Percentiles rank a stretch among this genome's conserved stretches.
Evolutionary conservation across 805 yeast genomes (phyloP).

Genomic region (Kodamaea fukazawae): DNA sequence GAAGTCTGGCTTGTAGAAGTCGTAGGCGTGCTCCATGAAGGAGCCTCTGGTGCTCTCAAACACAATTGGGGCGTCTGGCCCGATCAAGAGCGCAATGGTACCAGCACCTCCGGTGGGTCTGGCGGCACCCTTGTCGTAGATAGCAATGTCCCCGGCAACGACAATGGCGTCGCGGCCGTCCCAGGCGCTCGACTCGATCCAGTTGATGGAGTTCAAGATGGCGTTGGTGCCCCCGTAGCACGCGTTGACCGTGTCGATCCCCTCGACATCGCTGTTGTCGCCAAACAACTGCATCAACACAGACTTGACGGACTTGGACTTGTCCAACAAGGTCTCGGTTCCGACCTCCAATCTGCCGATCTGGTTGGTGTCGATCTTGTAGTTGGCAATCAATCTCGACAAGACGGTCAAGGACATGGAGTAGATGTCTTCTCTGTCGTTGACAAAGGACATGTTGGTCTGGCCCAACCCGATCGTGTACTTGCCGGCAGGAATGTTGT

Average conservation of each 20-base stretch:
- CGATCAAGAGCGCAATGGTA: constrained; percentile 88
- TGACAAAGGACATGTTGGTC: constrained; percentile 95
- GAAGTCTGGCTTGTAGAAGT: constrained; percentile 97
- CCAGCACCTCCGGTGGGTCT: constrained; percentile 99
- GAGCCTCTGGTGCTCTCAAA: constrained; percentile 88
- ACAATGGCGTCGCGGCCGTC: constrained; percentile 98
- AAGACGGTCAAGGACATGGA: constrained; percentile 91
- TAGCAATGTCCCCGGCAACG: constrained; percentile 96
- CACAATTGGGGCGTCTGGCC: constrained; percentile 96
- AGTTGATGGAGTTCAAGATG: constrained; percentile 86
- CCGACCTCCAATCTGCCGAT: constrained; percentile 98
- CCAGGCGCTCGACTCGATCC: constrained; percentile 96
- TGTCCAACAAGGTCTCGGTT: constrained; percentile 94
- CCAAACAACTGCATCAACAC: constrained; percentile 92
- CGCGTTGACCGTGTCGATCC: constrained; percentile 93
- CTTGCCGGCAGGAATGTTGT: constrained; percentile 88
- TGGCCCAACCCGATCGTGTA: constrained; percentile 99
- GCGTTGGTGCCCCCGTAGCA: constrained; percentile 99
- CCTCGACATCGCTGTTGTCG: constrained; percentile 88
- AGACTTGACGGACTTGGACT: constrained; percentile 94
- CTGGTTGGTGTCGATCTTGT: constrained; percentile 73
- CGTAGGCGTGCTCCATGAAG: constrained; percentile 95
- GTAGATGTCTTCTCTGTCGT: constrained; percentile 96
- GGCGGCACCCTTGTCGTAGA: constrained; percentile 95
- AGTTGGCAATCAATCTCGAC: constrained; percentile 71